phyloP scores from a whole-genome alignment of 225 moss, liverwort and hornwort genomes.

The Marchantia polymorpha region DNA sequence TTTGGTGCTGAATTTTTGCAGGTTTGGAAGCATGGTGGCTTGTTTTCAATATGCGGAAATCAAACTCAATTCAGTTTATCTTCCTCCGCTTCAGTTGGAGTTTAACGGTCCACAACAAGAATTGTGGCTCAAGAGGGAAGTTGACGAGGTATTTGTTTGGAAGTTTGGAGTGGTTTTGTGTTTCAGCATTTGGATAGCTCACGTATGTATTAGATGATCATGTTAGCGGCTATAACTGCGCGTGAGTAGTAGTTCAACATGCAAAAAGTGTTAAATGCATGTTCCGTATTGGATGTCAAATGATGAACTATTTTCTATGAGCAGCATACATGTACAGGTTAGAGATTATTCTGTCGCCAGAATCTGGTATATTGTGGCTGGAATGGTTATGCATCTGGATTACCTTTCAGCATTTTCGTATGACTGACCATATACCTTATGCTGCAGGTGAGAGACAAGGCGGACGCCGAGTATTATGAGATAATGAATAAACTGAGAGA shows the following conservation, averaged over 20 bases:
- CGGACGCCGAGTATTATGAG: conserved; percentile 59
- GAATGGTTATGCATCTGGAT: no score
- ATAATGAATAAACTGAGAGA: conserved; percentile 59
- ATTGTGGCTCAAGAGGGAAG: conserved; percentile 69
- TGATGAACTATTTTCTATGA: no score
- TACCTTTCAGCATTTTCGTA: no score
- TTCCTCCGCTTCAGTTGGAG: conserved; percentile 79
- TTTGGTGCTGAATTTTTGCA: conserved; percentile 23
- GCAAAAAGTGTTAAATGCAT: no score
- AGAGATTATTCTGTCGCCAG: no score
- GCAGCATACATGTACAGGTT: no score
- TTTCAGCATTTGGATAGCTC: neutral
- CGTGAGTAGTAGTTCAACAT: no score
- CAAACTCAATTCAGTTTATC: conserved; percentile 75
- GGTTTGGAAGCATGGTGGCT: conserved; percentile 82
- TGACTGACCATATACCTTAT: neutral
- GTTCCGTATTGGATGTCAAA: no score
- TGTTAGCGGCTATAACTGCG: no score
- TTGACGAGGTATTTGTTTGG: conserved; percentile 58
- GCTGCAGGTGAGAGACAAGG: conserved; percentile 61
- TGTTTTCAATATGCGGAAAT: conserved; percentile 88
- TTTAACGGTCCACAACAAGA: conserved; percentile 64
- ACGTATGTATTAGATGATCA: no score
- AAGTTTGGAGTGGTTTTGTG: neutral
- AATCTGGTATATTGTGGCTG: no score